Percentiles rank a stretch among this genome's conserved stretches.
Evolutionary conservation across 2,329 filamentous ascomycete genomes (phyloP).

Genomic region (Stachybotrys chartarum): DNA sequence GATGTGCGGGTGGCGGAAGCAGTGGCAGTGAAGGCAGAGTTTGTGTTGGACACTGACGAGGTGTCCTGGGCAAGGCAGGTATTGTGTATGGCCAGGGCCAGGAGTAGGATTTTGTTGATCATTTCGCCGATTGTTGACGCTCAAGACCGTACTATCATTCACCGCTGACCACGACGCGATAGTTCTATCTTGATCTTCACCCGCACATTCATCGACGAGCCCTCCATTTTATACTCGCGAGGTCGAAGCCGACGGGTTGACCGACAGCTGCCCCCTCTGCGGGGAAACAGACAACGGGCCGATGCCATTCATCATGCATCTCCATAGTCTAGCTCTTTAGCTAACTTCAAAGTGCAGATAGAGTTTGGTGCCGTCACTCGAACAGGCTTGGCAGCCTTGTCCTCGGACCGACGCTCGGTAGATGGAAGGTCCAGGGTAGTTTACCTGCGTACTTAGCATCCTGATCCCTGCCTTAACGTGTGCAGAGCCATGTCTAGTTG

Average conservation of each 20-base stretch:
- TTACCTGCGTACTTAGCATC: too few species aligned
- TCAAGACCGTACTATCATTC: not conserved
- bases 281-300: not conserved
- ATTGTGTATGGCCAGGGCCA: not conserved
- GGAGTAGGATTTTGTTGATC: not conserved
- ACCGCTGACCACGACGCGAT: not conserved
- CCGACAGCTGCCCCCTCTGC: not conserved
- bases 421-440: too few species aligned
- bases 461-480: too few species aligned
- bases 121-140: not conserved
- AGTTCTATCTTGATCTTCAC: too few species aligned
- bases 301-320: not conserved
- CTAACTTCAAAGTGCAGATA: not conserved
- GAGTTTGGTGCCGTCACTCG: not conserved
- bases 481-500: too few species aligned
- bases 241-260: too few species aligned
- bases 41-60: not conserved
- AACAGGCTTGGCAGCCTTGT: too few species aligned
- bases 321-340: not conserved
- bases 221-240: not conserved
- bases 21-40: not conserved
- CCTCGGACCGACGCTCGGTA: too few species aligned
- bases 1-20: not conserved
- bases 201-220: not conserved
- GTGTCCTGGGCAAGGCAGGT: not conserved